Evolutionary conservation across 257 asterid species (phyloP), one percentile per base, ranked within the genome.

Genomic region (Misopates orontium): DNA sequence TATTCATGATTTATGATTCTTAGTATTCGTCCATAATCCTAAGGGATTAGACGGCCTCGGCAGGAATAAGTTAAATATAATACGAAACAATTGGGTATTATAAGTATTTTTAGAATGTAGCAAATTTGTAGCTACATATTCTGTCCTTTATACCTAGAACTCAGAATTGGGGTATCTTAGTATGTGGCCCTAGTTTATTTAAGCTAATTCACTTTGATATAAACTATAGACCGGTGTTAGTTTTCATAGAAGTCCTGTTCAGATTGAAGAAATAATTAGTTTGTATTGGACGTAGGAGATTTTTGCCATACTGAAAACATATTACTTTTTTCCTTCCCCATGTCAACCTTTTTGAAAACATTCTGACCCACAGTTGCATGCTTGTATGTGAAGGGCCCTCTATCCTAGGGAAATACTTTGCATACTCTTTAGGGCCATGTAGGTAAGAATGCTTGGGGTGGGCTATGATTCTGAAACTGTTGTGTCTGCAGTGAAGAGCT

Each of bases 141-240:
- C 10, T 40, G 22, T 31, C 24, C 19, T 54, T 19, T 22, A 5
- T 1, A 15, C 23, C n/a, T n/a, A 60, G 13, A 11, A 49, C 57
- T 4, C 28, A 22, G 28, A 14, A 56, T 4, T 42, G 44, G 65
- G 11, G 53, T 18, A 5, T 20, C 14, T 5, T 44, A 28, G 51
- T 17, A n/a, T 45, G 7, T 16, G 36, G 36, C 36, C 40, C 25
- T 57, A 21, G 25, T 57, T 56, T 42, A n/a, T 13, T 44, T 17
- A 28, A 31, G 28, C 21, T 22, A 24, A 45, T 19, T 31, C 18
- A 22, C 17, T 53, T 49, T 1, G 53, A 5, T 60, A 18, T 52
- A 17, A 24, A 32, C 36, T 32, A 22, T 69, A 67, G 16, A 56
- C 62, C 45, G 12, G 52, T 28, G 16, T 62, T 64, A 20, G n/a